A percentile compares a stretch with the other conserved stretches of the same genome.
Conservation (phyloP, 83 land plant species). For the Picea abies region DNA sequence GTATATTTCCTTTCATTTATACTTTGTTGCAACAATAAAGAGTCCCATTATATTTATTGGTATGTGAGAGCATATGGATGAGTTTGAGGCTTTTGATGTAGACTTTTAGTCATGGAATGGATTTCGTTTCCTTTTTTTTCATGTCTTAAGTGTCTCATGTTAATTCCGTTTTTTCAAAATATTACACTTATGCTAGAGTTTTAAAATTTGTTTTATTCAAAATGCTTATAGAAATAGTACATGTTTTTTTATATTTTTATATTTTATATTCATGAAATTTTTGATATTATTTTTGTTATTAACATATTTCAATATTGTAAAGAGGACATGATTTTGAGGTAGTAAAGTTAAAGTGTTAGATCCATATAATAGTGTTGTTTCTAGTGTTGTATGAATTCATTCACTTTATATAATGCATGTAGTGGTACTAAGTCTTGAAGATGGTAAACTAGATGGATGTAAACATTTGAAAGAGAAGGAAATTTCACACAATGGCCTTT, state of each 20-base stretch:
- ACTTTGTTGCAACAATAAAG: conserved; percentile 98
- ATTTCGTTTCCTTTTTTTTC: background rate
- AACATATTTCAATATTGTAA: no score
- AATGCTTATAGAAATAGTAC: background rate
- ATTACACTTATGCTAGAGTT: background rate
- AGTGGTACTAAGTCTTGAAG: no score
- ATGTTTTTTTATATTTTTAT: background rate
- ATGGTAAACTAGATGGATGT: no score
- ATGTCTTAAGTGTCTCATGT: background rate
- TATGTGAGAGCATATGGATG: conserved; percentile 99
- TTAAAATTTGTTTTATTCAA: background rate
- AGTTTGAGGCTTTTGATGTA: conserved; percentile 99
- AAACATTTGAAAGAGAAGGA: no score
- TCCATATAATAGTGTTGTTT: no score
- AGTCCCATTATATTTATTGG: conserved; percentile 98
- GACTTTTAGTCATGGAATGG: conserved; percentile 68
- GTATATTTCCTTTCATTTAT: conserved; percentile 18
- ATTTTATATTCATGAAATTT: background rate
- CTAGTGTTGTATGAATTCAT: no score
- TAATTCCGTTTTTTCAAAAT: background rate
- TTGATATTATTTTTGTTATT: no score
- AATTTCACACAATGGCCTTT: no score
- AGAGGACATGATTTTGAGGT: no score
- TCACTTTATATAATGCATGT: no score
- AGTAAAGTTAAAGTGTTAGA: no score